Conservation (phyloP, 768 basidiomycete species). For the Zangia roseola region DNA sequence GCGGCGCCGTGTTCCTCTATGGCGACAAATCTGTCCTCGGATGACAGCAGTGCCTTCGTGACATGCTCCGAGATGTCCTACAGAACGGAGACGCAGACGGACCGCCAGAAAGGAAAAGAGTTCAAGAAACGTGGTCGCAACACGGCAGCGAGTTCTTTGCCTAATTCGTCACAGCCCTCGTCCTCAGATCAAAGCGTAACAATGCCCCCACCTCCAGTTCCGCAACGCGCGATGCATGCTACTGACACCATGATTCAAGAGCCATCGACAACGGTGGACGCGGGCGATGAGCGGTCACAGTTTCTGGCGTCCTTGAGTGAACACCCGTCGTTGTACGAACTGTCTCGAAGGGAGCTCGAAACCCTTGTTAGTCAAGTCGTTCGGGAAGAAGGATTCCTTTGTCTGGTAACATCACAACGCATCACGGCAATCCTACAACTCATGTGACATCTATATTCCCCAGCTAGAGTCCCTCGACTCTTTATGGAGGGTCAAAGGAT, state of each 20-base stretch:
- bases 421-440: conserved; percentile 4
- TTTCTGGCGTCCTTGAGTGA: conserved; percentile 44
- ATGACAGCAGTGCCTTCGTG: conserved; percentile 24
- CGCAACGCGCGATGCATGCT: conserved; percentile 13
- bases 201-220: conserved; percentile 34
- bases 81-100: conserved; percentile 2
- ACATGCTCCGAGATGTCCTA: conserved; percentile 27
- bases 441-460: conserved; percentile 9
- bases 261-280: conserved; percentile 5
- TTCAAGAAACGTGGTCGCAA: conserved; percentile 5
- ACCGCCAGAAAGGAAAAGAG: conserved; percentile 4
- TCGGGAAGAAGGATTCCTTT: conserved; percentile 73
- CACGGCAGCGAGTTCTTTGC: conserved; percentile 20
- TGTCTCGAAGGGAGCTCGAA: conserved; percentile 54
- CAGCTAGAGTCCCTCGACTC: conserved; percentile 55
- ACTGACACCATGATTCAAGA: conserved; percentile 3
- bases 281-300: conserved; percentile 12
- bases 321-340: conserved; percentile 48
- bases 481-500: conserved; percentile 51
- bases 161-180: conserved; percentile 34
- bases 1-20: conserved; percentile 7
- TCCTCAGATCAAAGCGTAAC: conserved; percentile 23
- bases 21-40: conserved; percentile 20
- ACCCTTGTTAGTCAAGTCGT: conserved; percentile 57
- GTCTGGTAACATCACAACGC: conserved; percentile 52